Evolutionary conservation across 2,329 filamentous ascomycete species (phyloP).

Genomic region (Xylariaceae sp.): DNA sequence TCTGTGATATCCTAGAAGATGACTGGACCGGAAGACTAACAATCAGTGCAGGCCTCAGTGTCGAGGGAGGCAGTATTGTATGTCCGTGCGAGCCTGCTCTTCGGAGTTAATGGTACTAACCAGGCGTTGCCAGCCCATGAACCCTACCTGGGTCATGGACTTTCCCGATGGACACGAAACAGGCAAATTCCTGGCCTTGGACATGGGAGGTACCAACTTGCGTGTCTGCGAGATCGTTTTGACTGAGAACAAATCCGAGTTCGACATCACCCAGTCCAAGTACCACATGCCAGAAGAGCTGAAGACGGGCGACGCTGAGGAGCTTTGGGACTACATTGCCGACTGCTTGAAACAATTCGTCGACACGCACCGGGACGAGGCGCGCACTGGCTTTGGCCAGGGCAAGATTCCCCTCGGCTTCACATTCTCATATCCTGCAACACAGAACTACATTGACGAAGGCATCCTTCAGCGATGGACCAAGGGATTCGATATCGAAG

Average conservation of each 20-base stretch:
- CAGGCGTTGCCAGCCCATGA: slow-evolving; percentile 68
- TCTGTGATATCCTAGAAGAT: slow-evolving; percentile 28
- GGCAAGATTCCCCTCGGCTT: slow-evolving; percentile 76
- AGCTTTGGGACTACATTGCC: slow-evolving; percentile 92
- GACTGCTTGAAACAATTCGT: slow-evolving; percentile 90
- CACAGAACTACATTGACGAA: slow-evolving; percentile 88
- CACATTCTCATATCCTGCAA: slow-evolving; percentile 93
- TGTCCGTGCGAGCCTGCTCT: slow-evolving; percentile 34
- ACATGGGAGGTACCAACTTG: slow-evolving; percentile 95
- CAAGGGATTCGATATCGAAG: slow-evolving; percentile 92
- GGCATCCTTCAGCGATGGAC: slow-evolving; percentile 93
- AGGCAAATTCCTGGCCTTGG: slow-evolving; percentile 81
- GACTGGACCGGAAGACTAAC: slow-evolving; percentile 5
- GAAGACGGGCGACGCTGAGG: slow-evolving; percentile 75
- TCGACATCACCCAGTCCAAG: slow-evolving; percentile 93
- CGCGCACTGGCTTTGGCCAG: slow-evolving; percentile 47
- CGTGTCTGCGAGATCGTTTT: slow-evolving; percentile 90
- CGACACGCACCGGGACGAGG: slow-evolving; percentile 71
- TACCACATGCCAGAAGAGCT: slow-evolving; percentile 92
- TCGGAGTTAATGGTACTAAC: slow-evolving; percentile 7
- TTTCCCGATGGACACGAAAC: slow-evolving; percentile 83
- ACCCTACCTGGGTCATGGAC: slow-evolving; percentile 91
- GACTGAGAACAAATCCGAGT: slow-evolving; percentile 81
- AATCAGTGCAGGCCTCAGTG: slow-evolving; percentile 58
- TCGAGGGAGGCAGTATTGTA: slow-evolving; percentile 89